Conservation (phyloP, 805 yeast species). For the Wickerhamomyces bisporus region DNA sequence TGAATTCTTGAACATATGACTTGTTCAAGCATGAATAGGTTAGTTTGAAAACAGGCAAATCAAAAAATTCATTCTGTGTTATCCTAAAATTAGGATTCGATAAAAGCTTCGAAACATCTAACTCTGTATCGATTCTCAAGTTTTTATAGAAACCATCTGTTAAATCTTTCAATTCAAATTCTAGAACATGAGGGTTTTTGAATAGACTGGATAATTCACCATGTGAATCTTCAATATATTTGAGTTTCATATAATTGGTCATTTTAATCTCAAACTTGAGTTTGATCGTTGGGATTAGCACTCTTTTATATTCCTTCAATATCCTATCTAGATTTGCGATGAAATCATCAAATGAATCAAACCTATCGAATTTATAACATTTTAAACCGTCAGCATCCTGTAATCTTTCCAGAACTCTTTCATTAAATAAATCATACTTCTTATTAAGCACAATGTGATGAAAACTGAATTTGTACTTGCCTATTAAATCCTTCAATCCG, state of each 20-base stretch:
- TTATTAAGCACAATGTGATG: constrained; percentile 8
- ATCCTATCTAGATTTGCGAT: background rate
- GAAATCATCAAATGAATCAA: constrained; percentile 4
- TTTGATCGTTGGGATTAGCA: constrained; percentile 6
- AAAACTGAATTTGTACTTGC: constrained; percentile 7
- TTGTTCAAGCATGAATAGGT: constrained; percentile 3
- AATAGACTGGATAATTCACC: constrained; percentile 1
- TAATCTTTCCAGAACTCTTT: constrained; percentile 1
- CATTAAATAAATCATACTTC: constrained; percentile 7
- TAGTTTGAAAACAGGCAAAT: constrained; percentile 13
- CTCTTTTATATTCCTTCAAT: constrained; percentile 10
- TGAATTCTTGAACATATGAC: constrained; percentile 1
- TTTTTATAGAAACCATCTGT: constrained; percentile 21
- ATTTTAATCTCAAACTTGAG: constrained; percentile 7
- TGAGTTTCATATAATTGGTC: constrained; percentile 1
- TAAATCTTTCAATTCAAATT: constrained; percentile 13
- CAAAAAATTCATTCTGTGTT: constrained; percentile 6
- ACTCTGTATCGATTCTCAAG: constrained; percentile 10
- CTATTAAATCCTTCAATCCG: background rate
- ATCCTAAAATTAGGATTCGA: background rate
- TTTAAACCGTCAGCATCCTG: constrained; percentile 4
- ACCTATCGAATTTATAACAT: constrained; percentile 9
- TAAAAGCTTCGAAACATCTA: constrained; percentile 9
- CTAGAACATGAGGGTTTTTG: constrained; percentile 1
- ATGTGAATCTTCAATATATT: constrained; percentile 1